Percentiles rank a stretch among this genome's conserved stretches.
Conservation (phyloP, 2,329 filamentous ascomycete species). For the Anthostomella pinea region DNA sequence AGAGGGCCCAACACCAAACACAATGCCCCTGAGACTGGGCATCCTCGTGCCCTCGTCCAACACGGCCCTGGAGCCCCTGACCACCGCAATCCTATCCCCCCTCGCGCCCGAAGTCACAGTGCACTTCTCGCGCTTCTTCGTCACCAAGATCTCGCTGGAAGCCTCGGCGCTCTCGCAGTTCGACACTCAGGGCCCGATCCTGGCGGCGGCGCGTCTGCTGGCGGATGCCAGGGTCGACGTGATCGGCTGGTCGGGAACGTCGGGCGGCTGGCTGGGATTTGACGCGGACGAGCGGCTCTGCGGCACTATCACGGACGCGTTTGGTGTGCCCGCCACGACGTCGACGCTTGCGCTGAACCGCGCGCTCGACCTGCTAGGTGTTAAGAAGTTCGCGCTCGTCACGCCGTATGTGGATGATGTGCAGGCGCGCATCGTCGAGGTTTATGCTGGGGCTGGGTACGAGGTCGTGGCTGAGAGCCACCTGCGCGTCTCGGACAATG, state of each 20-base stretch:
- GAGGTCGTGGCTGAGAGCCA: constrained; percentile 33
- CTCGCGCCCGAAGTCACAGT: constrained; percentile 33
- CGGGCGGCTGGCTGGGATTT: constrained; percentile 39
- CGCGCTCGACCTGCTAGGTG: constrained; percentile 26
- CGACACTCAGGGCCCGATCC: constrained; percentile 22
- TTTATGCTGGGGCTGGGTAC: constrained; percentile 33
- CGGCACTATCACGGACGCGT: constrained; percentile 33
- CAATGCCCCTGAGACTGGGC: constrained; percentile 29
- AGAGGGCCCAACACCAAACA: too few species aligned
- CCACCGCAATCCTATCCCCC: constrained; percentile 33
- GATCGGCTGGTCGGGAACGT: constrained; percentile 39
- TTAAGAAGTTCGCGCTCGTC: constrained; percentile 35
- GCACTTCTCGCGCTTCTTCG: constrained; percentile 42
- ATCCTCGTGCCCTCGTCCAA: constrained; percentile 44
- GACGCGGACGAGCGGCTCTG: constrained; percentile 39
- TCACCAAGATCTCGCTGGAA: constrained; percentile 37
- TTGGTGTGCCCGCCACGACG: constrained; percentile 38
- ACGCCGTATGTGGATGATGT: constrained; percentile 42
- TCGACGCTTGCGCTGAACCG: constrained; percentile 40
- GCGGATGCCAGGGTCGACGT: constrained; percentile 37
- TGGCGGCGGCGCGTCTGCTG: constrained; percentile 34
- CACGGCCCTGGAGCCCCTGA: constrained; percentile 42
- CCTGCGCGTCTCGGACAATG: constrained; percentile 36
- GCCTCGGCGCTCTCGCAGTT: constrained; percentile 33
- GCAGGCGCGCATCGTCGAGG: constrained; percentile 35